Conservation (phyloP, 1,139 yeast genomes). For the Suhomyces kunorum region DNA sequence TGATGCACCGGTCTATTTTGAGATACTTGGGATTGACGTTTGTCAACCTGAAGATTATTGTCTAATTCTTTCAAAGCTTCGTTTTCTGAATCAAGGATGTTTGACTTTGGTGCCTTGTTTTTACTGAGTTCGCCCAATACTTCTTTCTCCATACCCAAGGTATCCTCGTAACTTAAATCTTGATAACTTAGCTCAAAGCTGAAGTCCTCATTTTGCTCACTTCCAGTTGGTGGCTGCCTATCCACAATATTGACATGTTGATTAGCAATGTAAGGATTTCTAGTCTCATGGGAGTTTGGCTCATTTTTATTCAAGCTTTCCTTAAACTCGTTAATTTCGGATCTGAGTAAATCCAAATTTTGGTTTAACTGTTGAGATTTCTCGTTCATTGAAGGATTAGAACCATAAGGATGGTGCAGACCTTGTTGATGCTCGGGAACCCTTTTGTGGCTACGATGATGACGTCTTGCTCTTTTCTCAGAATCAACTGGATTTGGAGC, state of each 20-base stretch:
- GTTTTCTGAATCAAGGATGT: constrained; percentile 7
- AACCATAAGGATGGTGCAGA: constrained; percentile 20
- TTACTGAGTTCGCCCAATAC: constrained; percentile 20
- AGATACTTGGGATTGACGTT: too few species aligned
- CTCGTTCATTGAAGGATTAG: constrained; percentile 19
- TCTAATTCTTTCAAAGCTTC: constrained; percentile 5
- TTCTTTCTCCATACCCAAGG: constrained; percentile 40
- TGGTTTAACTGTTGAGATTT: constrained; percentile 43
- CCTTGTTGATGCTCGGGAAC: constrained; percentile 11
- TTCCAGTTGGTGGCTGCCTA: not conserved
- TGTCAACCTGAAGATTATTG: not conserved
- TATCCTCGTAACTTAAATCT: constrained; percentile 45
- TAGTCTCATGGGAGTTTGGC: constrained; percentile 1
- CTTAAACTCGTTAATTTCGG: constrained; percentile 50
- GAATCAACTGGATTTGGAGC: constrained; percentile 1
- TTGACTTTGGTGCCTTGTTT: not conserved
- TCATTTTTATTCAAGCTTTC: constrained; percentile 42
- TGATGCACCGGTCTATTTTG: too few species aligned
- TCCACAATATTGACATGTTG: not conserved
- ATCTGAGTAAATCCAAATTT: constrained; percentile 44
- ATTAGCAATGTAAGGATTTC: not conserved
- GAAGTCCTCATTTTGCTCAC: constrained; percentile 26
- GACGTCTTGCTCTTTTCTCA: constrained; percentile 16
- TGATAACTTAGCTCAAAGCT: constrained; percentile 46
- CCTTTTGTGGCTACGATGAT: constrained; percentile 19